Conservation (phyloP, 768 basidiomycete species). For the Lentinula sp. region DNA sequence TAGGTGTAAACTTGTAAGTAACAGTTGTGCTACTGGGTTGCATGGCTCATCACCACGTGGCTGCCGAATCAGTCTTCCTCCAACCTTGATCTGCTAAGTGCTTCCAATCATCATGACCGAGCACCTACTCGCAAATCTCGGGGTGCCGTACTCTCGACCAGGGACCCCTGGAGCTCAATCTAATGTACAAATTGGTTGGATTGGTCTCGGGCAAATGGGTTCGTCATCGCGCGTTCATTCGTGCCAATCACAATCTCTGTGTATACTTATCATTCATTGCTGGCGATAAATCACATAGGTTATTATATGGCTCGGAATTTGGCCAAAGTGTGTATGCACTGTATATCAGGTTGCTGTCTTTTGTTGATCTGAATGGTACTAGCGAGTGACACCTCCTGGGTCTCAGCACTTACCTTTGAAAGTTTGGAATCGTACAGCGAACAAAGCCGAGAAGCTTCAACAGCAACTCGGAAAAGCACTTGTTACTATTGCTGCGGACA, state of each 20-base stretch:
- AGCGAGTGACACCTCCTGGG: conserved; percentile 29
- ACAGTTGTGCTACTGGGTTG: background rate
- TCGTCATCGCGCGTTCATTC: conserved; percentile 14
- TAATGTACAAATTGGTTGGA: conserved; percentile 32
- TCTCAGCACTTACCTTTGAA: conserved; percentile 42
- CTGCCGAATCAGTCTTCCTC: background rate
- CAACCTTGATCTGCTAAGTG: background rate
- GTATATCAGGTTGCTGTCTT: background rate
- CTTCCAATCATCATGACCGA: conserved; percentile 8
- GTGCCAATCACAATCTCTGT: background rate
- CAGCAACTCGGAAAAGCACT: conserved; percentile 49
- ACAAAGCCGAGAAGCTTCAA: conserved; percentile 53
- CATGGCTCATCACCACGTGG: background rate
- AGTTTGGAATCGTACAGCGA: conserved; percentile 69
- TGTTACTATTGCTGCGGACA: conserved; percentile 48
- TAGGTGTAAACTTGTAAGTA: background rate
- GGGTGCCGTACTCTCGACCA: conserved; percentile 54
- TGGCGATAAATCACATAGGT: conserved; percentile 46
- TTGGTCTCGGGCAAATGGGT: conserved; percentile 52
- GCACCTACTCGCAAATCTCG: conserved; percentile 9
- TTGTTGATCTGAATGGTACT: background rate
- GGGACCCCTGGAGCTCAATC: conserved; percentile 36
- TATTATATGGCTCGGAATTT: conserved; percentile 77
- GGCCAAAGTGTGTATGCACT: conserved; percentile 27
- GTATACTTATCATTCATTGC: conserved; percentile 38